Evolutionary conservation across 305 asterid species (phyloP), one percentile per base, ranked within the genome.

Genomic region (Vinca major): DNA sequence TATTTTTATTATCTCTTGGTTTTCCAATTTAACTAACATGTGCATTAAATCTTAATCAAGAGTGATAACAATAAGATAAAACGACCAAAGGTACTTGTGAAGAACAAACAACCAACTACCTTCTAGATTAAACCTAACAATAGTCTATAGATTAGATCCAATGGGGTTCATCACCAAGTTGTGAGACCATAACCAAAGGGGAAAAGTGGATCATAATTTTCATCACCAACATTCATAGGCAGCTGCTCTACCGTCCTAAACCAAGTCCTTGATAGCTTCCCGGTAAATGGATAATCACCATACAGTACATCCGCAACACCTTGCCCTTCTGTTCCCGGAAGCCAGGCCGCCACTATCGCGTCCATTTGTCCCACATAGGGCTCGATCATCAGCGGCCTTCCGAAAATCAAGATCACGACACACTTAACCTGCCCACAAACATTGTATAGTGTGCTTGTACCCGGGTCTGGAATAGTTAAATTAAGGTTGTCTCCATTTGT

Each of bases 261-360:
- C 69, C 69, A 65, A 21, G 69, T 48, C 3, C 88, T 77, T 1
- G 69, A 21, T 2, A 65, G 69, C 33, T 50, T 65, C 6, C 93
- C 93, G 0, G 81, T 83, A 53, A 88, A 88, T 0, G 82, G 85
- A 45, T 79, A 83, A 57, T 80, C 89, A 21, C 96, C 96, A 60
- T 74, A 89, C 9, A 89, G 64, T 13, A 82, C 83, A 76, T 89
- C 91, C 0, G 91, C 71, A 36, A 89, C 80, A 2, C 96, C 93
- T 40, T 78, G 78, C 6, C 88, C 96, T 68, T 89, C 93, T 0
- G 80, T 70, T 0, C 96, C 91, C 0, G 93, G 96, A 8, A 88
- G 70, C 93, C 96, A 88, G 0, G 93, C 96, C 1, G 91, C 96
- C n/a, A 86, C 89, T n/a, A 88, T 66, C 3, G 90, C 86, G 66